Evolutionary conservation across 768 basidiomycete species (phyloP).

Genomic region (Podaxis sp.): DNA sequence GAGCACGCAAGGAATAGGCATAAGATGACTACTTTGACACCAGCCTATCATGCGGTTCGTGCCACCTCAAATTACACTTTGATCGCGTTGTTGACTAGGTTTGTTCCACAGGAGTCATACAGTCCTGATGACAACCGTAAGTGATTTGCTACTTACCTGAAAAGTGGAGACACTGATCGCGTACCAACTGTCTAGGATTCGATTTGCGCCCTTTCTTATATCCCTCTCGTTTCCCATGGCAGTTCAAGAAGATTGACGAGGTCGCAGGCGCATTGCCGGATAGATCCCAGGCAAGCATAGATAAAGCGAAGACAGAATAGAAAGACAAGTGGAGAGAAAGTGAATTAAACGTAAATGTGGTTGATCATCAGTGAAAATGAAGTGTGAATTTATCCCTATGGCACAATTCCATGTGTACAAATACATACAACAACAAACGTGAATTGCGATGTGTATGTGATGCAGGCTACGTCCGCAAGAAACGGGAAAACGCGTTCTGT

Average conservation of each 20-base stretch:
- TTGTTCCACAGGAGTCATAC: slow-evolving; percentile 77
- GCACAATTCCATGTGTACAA: slow-evolving; percentile 9
- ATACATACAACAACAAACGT: slow-evolving; percentile 15
- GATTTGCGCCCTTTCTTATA: slow-evolving; percentile 97
- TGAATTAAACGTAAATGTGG: background rate
- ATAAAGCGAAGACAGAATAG: slow-evolving; percentile 47
- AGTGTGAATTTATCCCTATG: background rate
- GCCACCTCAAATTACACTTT: background rate
- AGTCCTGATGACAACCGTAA: slow-evolving; percentile 95
- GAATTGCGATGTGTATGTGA: background rate
- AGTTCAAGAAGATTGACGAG: slow-evolving; percentile 94
- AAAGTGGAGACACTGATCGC: slow-evolving; percentile 15
- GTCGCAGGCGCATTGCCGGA: slow-evolving; percentile 78
- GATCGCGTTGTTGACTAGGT: slow-evolving; percentile 1
- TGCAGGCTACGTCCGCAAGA: slow-evolving; percentile 52
- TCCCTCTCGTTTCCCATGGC: slow-evolving; percentile 93
- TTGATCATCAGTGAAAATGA: background rate
- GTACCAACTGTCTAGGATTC: slow-evolving; percentile 57
- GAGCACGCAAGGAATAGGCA: slow-evolving; percentile 96
- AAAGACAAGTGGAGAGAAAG: background rate
- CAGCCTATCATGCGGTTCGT: slow-evolving; percentile 89
- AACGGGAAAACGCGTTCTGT: slow-evolving; percentile 72
- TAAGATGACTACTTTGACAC: slow-evolving; percentile 98
- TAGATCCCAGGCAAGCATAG: slow-evolving; percentile 43
- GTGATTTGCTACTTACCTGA: slow-evolving; percentile 23